Evolutionary conservation across 2,329 filamentous ascomycete genomes (phyloP).

Genomic region (Arachnomyces sp.): DNA sequence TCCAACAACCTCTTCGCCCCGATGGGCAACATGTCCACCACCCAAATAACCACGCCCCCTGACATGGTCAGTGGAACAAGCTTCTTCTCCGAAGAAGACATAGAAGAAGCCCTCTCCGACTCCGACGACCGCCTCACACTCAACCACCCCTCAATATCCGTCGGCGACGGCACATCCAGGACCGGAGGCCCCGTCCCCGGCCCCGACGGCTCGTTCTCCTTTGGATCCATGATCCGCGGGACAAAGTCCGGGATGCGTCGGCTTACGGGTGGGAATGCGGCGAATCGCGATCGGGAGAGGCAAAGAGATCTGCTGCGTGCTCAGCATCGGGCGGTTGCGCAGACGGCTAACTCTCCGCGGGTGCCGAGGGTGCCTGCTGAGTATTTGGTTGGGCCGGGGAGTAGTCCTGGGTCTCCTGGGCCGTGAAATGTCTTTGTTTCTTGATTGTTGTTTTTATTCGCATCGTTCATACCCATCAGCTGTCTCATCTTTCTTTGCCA

Average conservation of each 20-base stretch:
- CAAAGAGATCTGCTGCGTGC: constrained; percentile 36
- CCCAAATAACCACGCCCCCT: constrained; percentile 41
- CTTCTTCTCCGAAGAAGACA: constrained; percentile 68
- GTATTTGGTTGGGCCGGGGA: constrained; percentile 33
- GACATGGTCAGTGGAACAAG: constrained; percentile 51
- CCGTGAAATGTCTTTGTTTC: neutral
- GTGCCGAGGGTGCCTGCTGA: constrained; percentile 42
- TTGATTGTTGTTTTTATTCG: too few species aligned
- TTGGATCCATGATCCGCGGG: constrained; percentile 36
- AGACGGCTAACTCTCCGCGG: constrained; percentile 29
- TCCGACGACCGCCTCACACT: constrained; percentile 56
- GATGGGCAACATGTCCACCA: constrained; percentile 16
- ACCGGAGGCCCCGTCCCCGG: constrained; percentile 20
- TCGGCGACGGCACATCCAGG: constrained; percentile 10
- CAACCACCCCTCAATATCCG: constrained; percentile 16
- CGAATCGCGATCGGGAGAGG: constrained; percentile 35
- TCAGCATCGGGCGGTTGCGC: constrained; percentile 33
- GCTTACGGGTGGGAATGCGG: constrained; percentile 36
- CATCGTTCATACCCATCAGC: constrained; percentile 5
- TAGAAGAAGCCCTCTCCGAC: constrained; percentile 71
- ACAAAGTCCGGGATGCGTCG: constrained; percentile 35
- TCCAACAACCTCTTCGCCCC: constrained; percentile 42
- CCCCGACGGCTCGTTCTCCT: constrained; percentile 34
- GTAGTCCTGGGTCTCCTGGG: constrained; percentile 18
- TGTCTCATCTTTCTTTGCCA: constrained; percentile 1